phyloP scores from a whole-genome alignment of 2,329 filamentous ascomycete genomes.

The Parastagonospora nodorum region DNA sequence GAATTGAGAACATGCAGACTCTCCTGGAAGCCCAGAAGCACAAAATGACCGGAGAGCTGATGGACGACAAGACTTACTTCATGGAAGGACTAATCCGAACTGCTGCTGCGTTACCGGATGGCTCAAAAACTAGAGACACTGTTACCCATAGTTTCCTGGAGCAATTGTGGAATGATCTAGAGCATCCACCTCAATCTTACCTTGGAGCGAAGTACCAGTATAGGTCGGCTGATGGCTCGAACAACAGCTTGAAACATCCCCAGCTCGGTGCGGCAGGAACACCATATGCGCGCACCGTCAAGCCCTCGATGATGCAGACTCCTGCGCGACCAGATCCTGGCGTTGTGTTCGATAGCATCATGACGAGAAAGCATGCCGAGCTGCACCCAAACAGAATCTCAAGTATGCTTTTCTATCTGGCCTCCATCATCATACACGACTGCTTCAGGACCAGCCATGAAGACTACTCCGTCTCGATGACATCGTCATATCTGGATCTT shows the following conservation, averaged over 20 bases:
- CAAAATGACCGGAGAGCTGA: slow-evolving; percentile 55
- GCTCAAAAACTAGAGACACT: slow-evolving; percentile 43
- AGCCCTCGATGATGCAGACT: slow-evolving; percentile 60
- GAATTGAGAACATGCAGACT: slow-evolving; percentile 43
- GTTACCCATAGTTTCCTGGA: slow-evolving; percentile 53
- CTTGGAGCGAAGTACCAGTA: slow-evolving; percentile 53
- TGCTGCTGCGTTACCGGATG: slow-evolving; percentile 51
- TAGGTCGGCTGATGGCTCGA: slow-evolving; percentile 56
- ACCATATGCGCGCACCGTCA: slow-evolving; percentile 72
- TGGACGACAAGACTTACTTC: slow-evolving; percentile 66
- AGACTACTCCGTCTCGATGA: slow-evolving; percentile 67
- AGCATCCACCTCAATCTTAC: slow-evolving; percentile 54
- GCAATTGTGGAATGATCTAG: slow-evolving; percentile 54
- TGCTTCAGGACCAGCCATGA: slow-evolving; percentile 68
- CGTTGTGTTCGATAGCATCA: slow-evolving; percentile 69
- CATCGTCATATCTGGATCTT: slow-evolving; percentile 76
- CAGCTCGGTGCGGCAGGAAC: slow-evolving; percentile 67
- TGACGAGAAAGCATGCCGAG: slow-evolving; percentile 66
- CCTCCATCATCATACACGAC: slow-evolving; percentile 68
- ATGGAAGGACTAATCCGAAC: slow-evolving; percentile 63
- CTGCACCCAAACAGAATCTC: slow-evolving; percentile 75
- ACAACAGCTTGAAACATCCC: slow-evolving; percentile 65
- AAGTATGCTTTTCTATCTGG: slow-evolving; percentile 75
- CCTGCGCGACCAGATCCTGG: slow-evolving; percentile 68
- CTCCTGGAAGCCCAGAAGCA: slow-evolving; percentile 44